Evolutionary conservation across 169 alveolate genomes (phyloP), one percentile per base, ranked within the genome.

Genomic region (Cryptosporidium parvum): DNA sequence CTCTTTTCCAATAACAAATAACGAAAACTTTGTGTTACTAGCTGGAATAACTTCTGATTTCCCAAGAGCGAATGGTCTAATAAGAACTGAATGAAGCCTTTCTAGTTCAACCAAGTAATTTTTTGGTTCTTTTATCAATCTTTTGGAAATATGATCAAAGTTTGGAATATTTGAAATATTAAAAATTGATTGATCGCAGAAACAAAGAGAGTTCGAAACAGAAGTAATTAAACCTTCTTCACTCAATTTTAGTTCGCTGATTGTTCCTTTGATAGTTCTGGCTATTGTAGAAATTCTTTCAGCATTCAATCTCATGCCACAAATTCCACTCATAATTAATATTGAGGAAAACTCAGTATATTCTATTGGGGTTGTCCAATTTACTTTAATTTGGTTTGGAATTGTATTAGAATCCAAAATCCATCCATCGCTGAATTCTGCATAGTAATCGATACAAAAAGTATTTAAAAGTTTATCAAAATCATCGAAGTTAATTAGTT

Each of bases 301-400:
- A 21, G 23, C 16, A 18, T 21, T 45, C 31, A 80, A 45, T 45
- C 29, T 59, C 89, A 80, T 80, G 2, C 89, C 75, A 44, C 39
- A 33, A 61, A 80, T 65, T 18, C 80, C 75, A 80, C 89, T 80
- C 68, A 80, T 44, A 10, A 80, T 67, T 51, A 80, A 33, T 45
- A 80, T 62, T 21, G 75, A 80, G 7, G 89, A 80, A 9, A 62
- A 45, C 42, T 65, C 73, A 1, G 62, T 53, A 62, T 80, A 80
- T 80, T 80, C 89, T 23, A 7, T 80, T 62, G 89, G 75, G 18
- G 89, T 80, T 62, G 89, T 59, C 89, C 89, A 80, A 21, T 21
- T 80, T 42, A 80, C 62, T 45, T 80, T 65, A 33, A 80, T 80
- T 65, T 80, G 89, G 48, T 80, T 80, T 18, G 89, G 62, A 37